Base-by-base conservation (phyloP, 495 filamentous ascomycete genomes). In the Penicillium riverlandense region DNA sequence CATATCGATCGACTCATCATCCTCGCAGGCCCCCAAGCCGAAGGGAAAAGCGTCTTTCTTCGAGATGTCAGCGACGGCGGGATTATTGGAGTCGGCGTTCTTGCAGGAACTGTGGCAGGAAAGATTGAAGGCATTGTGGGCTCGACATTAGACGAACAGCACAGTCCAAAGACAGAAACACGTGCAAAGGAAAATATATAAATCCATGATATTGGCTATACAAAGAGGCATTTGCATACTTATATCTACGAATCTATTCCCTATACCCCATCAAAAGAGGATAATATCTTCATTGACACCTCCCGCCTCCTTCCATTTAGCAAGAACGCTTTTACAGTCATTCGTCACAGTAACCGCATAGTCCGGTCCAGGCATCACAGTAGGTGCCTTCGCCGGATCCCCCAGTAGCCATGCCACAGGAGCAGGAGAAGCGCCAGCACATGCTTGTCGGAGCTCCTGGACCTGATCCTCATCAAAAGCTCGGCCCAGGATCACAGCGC, bases 51-150 rank as follows among this genome's bases (percentile, higher is more conserved):
- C 43, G 70, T 88, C 7, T 67, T 79, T 13, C 58, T 88, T 38
- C 65, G 66, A 33, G 79, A 83, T 28, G 84, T 79, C 45, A 75
- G 79, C 48, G 82, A 87, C 58, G 84, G 84, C 6, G 84, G 83
- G 1, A 79, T 87, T 43, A 79, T 78, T 14, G 84, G 84, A 0
- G 83, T 83, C 2, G 84, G 80, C 0, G 80, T 86, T 10, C 58
- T 88, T 30, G 81, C 80, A 1, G 80, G 77, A 5, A 74, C 61
- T 13, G 52, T 57, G 2, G 58, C 52, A 4, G 59, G 54, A 4
- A 44, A 55, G 6, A 62, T 64, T 11, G 46, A 62, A 27, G 56
- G 57, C 6, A 64, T 64, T 22, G 55, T 61, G 41, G 53, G 58
- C 11, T 58, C 55, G 32, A 49, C 54, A 0, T 35, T 53, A 16